Evolutionary conservation across 75 land plant species (phyloP).

Genomic region (Cryptomeria japonica): DNA sequence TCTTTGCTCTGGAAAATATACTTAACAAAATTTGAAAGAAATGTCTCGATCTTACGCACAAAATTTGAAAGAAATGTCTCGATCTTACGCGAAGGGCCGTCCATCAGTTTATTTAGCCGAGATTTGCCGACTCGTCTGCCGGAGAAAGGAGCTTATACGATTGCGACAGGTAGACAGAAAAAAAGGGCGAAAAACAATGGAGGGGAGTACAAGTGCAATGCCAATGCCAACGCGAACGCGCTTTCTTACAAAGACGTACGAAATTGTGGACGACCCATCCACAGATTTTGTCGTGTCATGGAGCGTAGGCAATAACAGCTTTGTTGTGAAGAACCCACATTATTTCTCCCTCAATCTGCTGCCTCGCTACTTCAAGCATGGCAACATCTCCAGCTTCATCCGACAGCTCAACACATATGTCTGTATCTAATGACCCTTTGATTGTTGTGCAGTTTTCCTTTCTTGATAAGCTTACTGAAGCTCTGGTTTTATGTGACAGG

Average conservation of each 20-base stretch:
- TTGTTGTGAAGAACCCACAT: conserved; percentile 18
- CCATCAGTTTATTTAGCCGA: neutral
- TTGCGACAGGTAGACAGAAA: too few species aligned
- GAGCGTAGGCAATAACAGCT: conserved; percentile 14
- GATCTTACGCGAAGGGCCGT: neutral
- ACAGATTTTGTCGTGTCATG: conserved; percentile 21
- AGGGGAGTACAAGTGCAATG: neutral
- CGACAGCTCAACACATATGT: conserved; percentile 32
- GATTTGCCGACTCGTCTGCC: neutral
- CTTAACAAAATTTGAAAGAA: too few species aligned
- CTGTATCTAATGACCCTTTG: neutral
- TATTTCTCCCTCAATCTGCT: conserved; percentile 11
- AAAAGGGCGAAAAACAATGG: neutral
- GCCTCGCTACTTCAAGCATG: conserved; percentile 25
- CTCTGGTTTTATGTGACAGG: conserved; percentile 29
- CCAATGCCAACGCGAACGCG: neutral
- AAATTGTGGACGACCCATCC: conserved; percentile 23
- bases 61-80: neutral
- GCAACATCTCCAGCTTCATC: conserved; percentile 28
- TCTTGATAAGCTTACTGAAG: neutral
- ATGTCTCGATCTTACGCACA: too few species aligned
- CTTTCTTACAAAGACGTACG: conserved; percentile 21
- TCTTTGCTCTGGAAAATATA: too few species aligned
- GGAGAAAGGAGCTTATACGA: neutral
- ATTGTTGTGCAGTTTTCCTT: too few species aligned